Evolutionary conservation across 106 monocot genomes (phyloP), one percentile per base, ranked within the genome.

Genomic region (Amphibolis antarctica): DNA sequence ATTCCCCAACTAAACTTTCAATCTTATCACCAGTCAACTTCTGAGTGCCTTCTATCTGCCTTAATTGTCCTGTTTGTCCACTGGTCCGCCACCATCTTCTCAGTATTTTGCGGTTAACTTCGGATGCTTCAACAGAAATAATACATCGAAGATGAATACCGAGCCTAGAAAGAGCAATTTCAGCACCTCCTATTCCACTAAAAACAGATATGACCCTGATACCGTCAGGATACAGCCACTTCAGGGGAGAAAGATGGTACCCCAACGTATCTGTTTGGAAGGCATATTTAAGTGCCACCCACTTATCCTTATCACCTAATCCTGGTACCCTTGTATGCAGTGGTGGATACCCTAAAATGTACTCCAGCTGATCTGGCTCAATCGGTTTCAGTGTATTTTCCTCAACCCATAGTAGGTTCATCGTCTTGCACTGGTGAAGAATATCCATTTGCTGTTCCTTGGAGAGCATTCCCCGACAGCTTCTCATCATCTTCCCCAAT

Each of bases 181-280:
- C 83, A 9, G 79, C 77, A 14, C 88, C 89, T 3, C 88, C 93
- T 26, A 79, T 81, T 64, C 85, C 85, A 49, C 52, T 89, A 53
- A 72, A 94, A 58, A 94, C 27, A 22, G 93, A 89, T 22, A 94
- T 54, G 44, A 89, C 77, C 68, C 74, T 78, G 21, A 94, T 12
- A 5, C 89, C 93, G 52, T 73, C 67, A 24, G 89, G 83, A 80
- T 59, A 86, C 43, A 77, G 60, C 46, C 25, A 57, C 75, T 83
- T 94, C 50, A 89, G 53, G 28, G 75, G 63, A 13, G 86, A 94
- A 15, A 89, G 70, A 69, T 69, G 74, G 73, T 89, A 86, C 5
- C 83, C 81, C 10, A 93, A 66, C 5, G 93, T 89, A 22, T 93
- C 88, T 14, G 70, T 83, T 49, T 94, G 93, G 53, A 94, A 86